phyloP scores from a whole-genome alignment of 2,329 filamentous ascomycete species.

The Dactylellina sp. region DNA sequence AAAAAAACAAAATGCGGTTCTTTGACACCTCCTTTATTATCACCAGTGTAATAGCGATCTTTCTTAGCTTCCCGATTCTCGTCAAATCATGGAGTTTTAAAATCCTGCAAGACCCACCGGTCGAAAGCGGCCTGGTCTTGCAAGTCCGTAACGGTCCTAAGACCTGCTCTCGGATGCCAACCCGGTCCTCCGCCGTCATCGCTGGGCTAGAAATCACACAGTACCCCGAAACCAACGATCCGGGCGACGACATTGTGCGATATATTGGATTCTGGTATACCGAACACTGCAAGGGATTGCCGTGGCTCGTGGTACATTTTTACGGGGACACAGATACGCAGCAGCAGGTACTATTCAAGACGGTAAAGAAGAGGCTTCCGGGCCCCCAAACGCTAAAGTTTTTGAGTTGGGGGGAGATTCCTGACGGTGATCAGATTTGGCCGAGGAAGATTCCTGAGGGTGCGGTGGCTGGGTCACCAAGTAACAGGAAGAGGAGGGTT shows the following conservation, averaged over 20 bases:
- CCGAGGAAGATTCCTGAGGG: constrained; percentile 9
- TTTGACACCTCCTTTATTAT: too few species aligned
- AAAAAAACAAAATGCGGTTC: too few species aligned
- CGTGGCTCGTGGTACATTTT: constrained; percentile 19
- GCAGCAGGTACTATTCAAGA: neutral
- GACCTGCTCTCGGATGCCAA: neutral
- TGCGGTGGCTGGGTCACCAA: neutral
- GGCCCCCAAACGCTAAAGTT: neutral
- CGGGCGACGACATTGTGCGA: neutral
- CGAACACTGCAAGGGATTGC: constrained; percentile 16
- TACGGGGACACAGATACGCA: constrained; percentile 10
- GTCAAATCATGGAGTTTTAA: constrained; percentile 3
- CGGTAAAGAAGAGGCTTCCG: neutral
- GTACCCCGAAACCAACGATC: neutral
- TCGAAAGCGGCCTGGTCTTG: too few species aligned
- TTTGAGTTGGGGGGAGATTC: constrained; percentile 41
- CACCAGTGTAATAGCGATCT: too few species aligned
- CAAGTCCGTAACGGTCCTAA: neutral
- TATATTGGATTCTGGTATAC: constrained; percentile 41
- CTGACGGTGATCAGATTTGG: constrained; percentile 6
- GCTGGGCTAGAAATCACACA: neutral
- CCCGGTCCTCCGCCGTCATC: neutral
- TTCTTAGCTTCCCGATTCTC: neutral
- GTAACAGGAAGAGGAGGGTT: neutral
- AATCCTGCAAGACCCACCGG: neutral